Percentiles rank a stretch among this genome's conserved stretches.
phyloP scores from a whole-genome alignment of 2,329 filamentous ascomycete species.

The Chaetomium sp. region DNA sequence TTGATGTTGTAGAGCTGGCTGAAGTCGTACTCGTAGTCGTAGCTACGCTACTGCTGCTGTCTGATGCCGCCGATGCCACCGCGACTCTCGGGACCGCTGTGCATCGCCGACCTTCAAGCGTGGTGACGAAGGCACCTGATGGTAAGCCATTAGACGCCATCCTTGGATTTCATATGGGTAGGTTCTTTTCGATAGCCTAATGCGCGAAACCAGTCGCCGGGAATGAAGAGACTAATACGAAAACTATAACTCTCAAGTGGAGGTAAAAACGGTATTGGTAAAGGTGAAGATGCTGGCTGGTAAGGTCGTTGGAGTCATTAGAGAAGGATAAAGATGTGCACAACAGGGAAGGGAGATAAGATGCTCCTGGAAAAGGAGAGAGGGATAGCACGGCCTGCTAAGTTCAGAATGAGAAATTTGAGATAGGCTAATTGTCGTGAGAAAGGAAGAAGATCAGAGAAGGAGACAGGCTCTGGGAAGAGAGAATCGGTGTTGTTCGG shows the following conservation, averaged over 20 bases:
- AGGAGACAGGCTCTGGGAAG: conserved; percentile 8
- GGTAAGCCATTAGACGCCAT: conserved; percentile 42
- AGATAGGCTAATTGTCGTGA: conserved; percentile 22
- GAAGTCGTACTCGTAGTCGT: conserved; percentile 14
- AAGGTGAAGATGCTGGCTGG: conserved; percentile 30
- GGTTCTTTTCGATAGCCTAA: conserved; percentile 11
- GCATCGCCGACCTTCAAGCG: conserved; percentile 45
- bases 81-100: conserved; percentile 43
- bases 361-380: conserved; percentile 19
- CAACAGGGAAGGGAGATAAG: conserved; percentile 17
- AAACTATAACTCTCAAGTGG: conserved; percentile 23
- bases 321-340: conserved; percentile 33
- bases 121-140: conserved; percentile 43
- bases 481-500: not conserved
- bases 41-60: conserved; percentile 13
- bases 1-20: conserved; percentile 3
- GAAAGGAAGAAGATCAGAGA: conserved; percentile 15
- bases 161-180: conserved; percentile 13
- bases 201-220: conserved; percentile 42
- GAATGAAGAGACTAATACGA: conserved; percentile 24
- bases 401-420: conserved; percentile 24
- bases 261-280: conserved; percentile 25
- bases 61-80: conserved; percentile 9
- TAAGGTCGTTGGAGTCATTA: conserved; percentile 34
- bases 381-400: conserved; percentile 21